These are phyloP conservation scores for Acacia confusa DNA, from an alignment of 306 rosid species.

Conservation along the genomic window DNA sequence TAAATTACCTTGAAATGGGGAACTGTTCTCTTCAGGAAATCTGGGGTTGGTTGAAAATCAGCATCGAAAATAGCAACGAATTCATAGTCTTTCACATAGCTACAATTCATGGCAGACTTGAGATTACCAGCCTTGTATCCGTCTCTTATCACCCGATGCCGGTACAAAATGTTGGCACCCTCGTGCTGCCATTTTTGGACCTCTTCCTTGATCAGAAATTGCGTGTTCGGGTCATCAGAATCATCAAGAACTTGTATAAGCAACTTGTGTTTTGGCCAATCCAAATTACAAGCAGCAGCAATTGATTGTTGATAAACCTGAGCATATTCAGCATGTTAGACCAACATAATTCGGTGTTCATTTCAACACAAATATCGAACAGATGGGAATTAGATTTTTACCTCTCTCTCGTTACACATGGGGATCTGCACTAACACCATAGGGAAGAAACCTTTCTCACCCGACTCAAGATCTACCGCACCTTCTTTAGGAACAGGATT, in stretches of 20 bases:
- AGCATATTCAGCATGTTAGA: slow-evolving; percentile 11
- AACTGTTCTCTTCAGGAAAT: slow-evolving; percentile 77
- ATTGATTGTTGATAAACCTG: slow-evolving; percentile 93
- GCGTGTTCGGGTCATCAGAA: slow-evolving; percentile 84
- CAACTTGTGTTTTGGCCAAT: slow-evolving; percentile 79
- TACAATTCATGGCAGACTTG: slow-evolving; percentile 94
- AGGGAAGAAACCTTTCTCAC: slow-evolving; percentile 69
- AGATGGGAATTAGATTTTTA: slow-evolving; percentile 13
- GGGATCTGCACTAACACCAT: slow-evolving; percentile 97
- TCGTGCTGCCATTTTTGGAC: slow-evolving; percentile 81
- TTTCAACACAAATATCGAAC: neutral
- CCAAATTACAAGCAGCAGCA: slow-evolving; percentile 79
- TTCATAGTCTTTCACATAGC: slow-evolving; percentile 82
- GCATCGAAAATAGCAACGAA: slow-evolving; percentile 88
- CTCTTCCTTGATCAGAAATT: slow-evolving; percentile 63
- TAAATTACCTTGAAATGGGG: slow-evolving; percentile 80
- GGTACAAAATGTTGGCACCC: slow-evolving; percentile 68
- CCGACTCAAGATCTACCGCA: slow-evolving; percentile 67
- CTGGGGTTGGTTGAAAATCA: slow-evolving; percentile 84
- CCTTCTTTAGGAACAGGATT: slow-evolving; percentile 64
- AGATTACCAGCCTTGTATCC: slow-evolving; percentile 95
- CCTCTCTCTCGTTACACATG: slow-evolving; percentile 95
- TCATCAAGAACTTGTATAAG: slow-evolving; percentile 85
- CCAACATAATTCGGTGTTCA: neutral
- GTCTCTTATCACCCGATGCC: slow-evolving; percentile 78